Evolutionary conservation across 2,329 filamentous ascomycete species (phyloP), one percentile per base, ranked within the genome.

Genomic region (Fusarium foetens): DNA sequence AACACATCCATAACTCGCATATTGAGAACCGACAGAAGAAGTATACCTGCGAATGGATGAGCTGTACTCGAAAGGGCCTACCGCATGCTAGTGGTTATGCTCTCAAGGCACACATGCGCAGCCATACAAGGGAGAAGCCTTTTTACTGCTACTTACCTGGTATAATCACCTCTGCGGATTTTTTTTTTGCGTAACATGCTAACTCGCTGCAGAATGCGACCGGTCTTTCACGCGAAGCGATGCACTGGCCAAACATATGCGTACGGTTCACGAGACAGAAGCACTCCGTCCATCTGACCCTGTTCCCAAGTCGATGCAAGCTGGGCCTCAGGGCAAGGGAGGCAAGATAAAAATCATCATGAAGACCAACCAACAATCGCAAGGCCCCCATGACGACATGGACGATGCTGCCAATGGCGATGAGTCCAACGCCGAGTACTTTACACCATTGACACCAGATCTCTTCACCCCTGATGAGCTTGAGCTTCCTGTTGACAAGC

Each of bases 11-110:
- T 82, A 92, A 94, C 78, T 94, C 95, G 65, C 96, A 99, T 82
- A 97, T 98, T 78, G 94, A 96, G 79, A 94, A 91, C 68, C 90
- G 95, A 60, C 93, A 96, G 84, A 97, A 97, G 84, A 97, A 96
- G 81, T 98, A 98, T 81, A 94, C 94, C n/a, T 99, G 96, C 83
- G 95, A 98, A 83, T 99, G 96, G 96, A 90, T 89, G 66, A 95
- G 95, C 74, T 99, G 96, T 81, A 88, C 87, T 58, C 86, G 95
- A 69, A 98, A 97, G 84, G 94, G 94, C 66, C 90, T 96, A 82
- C 91, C 94, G 23, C 96, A 99, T 83, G 95, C 95, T 3, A 97
- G 94, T 78, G 96, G 94, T 5, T 99, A 99, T 83, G 96, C 96
- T 8, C 85, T 99, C 72, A 95, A 97, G 81, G 96, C 96, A 14